These are phyloP conservation scores for Blepharisma stoltei DNA, from an alignment of 73 alveolate genomes.

Conservation along the genomic window DNA sequence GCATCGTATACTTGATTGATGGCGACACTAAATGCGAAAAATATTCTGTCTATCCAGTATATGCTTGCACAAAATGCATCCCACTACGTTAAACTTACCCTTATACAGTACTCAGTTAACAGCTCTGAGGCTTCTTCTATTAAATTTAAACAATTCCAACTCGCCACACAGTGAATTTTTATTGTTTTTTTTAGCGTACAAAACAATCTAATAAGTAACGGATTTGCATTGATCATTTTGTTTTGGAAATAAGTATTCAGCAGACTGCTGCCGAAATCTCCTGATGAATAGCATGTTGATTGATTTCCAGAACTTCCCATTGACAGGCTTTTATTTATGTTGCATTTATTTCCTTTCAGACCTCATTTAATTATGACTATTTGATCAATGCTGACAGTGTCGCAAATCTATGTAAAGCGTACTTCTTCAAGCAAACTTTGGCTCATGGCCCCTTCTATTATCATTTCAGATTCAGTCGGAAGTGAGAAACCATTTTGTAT, in stretches of 20 bases:
- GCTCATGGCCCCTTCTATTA: neutral
- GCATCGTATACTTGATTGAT: neutral
- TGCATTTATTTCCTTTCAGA: neutral
- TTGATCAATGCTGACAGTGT: neutral
- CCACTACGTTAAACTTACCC: constrained; percentile 21
- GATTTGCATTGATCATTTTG: neutral
- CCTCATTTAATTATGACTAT: neutral
- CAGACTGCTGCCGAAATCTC: neutral
- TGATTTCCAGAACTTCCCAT: neutral
- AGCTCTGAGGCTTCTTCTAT: neutral
- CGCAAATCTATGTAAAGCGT: neutral
- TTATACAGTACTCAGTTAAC: constrained; percentile 13
- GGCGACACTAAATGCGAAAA: neutral
- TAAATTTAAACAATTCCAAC: neutral
- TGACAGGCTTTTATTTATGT: neutral
- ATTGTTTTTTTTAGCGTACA: neutral
- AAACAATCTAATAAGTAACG: neutral
- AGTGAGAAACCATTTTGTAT: neutral
- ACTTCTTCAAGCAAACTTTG: neutral
- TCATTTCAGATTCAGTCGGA: constrained; percentile 16
- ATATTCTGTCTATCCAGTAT: neutral
- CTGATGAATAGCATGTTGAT: neutral
- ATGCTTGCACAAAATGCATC: constrained; percentile 7
- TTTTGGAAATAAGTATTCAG: neutral
- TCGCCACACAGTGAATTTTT: neutral